Base-by-base conservation (phyloP, 1,284 basidiomycete species). In the Gymnopus androsaceus region DNA sequence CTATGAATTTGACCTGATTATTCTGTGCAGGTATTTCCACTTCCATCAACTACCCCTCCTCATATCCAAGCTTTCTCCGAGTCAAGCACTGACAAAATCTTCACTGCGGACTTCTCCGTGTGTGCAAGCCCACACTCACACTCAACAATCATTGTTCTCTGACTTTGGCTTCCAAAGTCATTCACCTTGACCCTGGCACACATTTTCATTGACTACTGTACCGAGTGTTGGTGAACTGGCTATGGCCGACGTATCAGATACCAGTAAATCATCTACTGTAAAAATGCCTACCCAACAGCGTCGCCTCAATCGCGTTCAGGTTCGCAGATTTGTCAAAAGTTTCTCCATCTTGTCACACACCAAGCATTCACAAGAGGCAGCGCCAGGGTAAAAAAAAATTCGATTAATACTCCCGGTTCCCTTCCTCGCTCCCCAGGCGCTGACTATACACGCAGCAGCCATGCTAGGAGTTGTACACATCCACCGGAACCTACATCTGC, bases 171-270 rank as follows among this genome's bases (percentile, higher is more conserved):
- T 42, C 9, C 41, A 28, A 8, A 27, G 12, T 15, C 28, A 30
- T 14, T 33, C 30, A 9, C 45, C 45, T 4, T 28, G 28, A 14
- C 37, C 34, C 5, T 21, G 25, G 14, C 45, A 55, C 25, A 36
- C 37, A 14, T 42, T 34, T 17, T 37, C 44, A 12, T 31, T 55
- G 25, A 36, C 40, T 34, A 33, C 42, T 14, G 45, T 55, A 9
- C 45, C 53, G 1, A 55, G 45, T 23, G 37, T 54, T n/a, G 45
- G 40, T 41, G 42, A 45, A 9, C 9, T 45, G 42, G 17, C 30
- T 23, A 28, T 30, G 7, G 3, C 19, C 5, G 12, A 33, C 1
- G 1, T 17, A 3, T 6, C 25, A 6, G n/a, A 47, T 33, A n/a
- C 9, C n/a, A n/a, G n/a, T n/a, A n/a, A n/a, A n/a, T n/a, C n/a